Conservation (phyloP, 2,329 filamentous ascomycete species). For the Pseudopithomyces maydicus region DNA sequence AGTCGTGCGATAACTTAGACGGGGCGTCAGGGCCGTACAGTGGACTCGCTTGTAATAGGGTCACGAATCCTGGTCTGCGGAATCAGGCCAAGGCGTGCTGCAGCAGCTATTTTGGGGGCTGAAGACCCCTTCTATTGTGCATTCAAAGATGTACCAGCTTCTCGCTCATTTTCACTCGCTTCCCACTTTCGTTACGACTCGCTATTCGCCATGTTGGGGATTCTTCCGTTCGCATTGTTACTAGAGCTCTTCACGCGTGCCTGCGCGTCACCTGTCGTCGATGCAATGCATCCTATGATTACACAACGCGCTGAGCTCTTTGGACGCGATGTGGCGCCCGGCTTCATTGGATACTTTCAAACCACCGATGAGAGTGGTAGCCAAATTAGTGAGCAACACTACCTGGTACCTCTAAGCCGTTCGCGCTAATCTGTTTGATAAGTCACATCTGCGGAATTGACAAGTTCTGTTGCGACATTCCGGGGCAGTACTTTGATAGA, state of each 20-base stretch:
- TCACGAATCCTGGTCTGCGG: not conserved
- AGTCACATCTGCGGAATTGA: not conserved
- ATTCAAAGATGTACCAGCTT: not conserved
- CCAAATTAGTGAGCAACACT: not conserved
- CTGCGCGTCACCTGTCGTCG: not conserved
- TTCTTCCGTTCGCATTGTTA: constrained; percentile 3
- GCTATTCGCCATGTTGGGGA: not conserved
- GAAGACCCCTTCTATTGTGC: not conserved
- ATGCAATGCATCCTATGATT: constrained; percentile 2
- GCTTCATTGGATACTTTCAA: not conserved
- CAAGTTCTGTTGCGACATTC: not conserved
- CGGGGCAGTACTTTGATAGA: constrained; percentile 1
- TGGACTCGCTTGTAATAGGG: not conserved
- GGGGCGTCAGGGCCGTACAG: not conserved
- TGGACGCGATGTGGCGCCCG: not conserved
- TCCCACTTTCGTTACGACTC: not conserved
- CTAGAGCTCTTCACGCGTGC: not conserved
- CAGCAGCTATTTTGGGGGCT: constrained; percentile 1
- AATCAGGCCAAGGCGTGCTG: not conserved
- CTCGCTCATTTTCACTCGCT: not conserved
- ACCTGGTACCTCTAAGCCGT: not conserved
- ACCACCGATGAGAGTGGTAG: not conserved
- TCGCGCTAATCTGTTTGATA: not conserved
- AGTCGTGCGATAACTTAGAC: not conserved
- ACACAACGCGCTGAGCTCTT: constrained; percentile 6